Conservation (phyloP, 2,329 filamentous ascomycete species). For the Diplodia seriata region DNA sequence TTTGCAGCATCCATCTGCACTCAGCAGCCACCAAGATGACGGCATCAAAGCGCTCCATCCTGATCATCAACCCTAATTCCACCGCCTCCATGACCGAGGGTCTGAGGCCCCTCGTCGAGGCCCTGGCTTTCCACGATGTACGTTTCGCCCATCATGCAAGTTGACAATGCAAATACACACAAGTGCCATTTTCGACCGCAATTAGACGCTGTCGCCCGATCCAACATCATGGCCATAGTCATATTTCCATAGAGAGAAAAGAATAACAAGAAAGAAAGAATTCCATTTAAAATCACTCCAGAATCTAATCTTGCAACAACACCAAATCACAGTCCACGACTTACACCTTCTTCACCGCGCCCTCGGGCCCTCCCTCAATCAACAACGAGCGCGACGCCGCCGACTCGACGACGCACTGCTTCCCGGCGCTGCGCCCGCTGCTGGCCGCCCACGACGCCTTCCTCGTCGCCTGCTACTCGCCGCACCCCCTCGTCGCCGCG, state of each 20-base stretch:
- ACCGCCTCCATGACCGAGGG: conserved; percentile 74
- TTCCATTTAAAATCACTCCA: conserved; percentile 42
- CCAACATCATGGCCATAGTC: background rate
- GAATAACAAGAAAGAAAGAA: conserved; percentile 40
- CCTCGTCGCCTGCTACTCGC: conserved; percentile 86
- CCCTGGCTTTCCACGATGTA: conserved; percentile 49
- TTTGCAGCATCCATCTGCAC: conserved; percentile 10
- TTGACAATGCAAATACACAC: background rate
- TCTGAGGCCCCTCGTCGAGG: conserved; percentile 60
- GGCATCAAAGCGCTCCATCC: conserved; percentile 54
- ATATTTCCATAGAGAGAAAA: background rate
- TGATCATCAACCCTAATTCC: conserved; percentile 83
- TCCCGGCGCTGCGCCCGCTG: conserved; percentile 59
- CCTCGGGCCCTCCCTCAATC: conserved; percentile 74
- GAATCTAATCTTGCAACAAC: background rate
- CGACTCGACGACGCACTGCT: conserved; percentile 67
- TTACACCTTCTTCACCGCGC: conserved; percentile 71
- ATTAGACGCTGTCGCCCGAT: background rate
- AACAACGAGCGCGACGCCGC: conserved; percentile 74
- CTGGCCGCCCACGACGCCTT: conserved; percentile 71
- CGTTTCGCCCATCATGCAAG: background rate
- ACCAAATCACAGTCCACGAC: conserved; percentile 47
- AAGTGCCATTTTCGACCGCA: background rate
- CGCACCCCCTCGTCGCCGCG: conserved; percentile 74
- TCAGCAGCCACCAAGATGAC: conserved; percentile 12